Base-by-base conservation (phyloP, 352 stramenopile genomes). In the Thraustochytrium striatum region DNA sequence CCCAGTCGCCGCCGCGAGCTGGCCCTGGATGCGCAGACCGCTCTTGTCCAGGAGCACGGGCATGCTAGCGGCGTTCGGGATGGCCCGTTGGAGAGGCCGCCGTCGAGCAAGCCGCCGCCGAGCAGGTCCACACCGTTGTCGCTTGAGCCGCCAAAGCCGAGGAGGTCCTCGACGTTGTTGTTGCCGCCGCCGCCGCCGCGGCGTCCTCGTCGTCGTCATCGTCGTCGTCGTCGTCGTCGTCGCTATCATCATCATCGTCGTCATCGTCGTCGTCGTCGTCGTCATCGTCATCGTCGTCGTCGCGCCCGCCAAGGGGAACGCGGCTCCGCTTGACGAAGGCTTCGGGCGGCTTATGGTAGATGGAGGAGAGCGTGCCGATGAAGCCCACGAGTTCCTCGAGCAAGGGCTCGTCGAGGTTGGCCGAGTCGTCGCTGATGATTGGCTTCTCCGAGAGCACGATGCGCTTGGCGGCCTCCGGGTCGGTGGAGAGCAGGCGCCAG, bases 391-490 rank as follows among this genome's bases (percentile, higher is more conserved):
- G 84, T 47, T 97, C 88, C 81, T 99, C 96, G 8, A 99, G 87
- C 65, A 99, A 88, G 28, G 88, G 88, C 33, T 93, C 88, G 83
- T 99, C 95, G 30, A 99, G 86, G 0, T 89, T 88, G 70, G 96
- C 97, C 35, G 95, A 98, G 85, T 99, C 95, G 86, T 99, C 96
- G 81, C 91, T 96, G 87, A 99, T 99, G n/a, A 98, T 94, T 2
- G 96, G 96, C 83, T 99, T 99, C 84, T 99, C 95, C 7, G 93
- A 93, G 2, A 99, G 88, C 36, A 99, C 95, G 9, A 99, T 94
- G 32, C 95, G 93, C 78, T 98, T 97, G 43, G 96, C 96, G 11
- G 95, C 95, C 83, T 99, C 95, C 0, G 96, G 96, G 87, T 99
- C 97, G 0, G 94, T 96, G n/a, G 90, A 97, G 32, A 99, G 86